Evolutionary conservation across 306 rosid species (phyloP).

Genomic region (Boehmeria nivea): DNA sequence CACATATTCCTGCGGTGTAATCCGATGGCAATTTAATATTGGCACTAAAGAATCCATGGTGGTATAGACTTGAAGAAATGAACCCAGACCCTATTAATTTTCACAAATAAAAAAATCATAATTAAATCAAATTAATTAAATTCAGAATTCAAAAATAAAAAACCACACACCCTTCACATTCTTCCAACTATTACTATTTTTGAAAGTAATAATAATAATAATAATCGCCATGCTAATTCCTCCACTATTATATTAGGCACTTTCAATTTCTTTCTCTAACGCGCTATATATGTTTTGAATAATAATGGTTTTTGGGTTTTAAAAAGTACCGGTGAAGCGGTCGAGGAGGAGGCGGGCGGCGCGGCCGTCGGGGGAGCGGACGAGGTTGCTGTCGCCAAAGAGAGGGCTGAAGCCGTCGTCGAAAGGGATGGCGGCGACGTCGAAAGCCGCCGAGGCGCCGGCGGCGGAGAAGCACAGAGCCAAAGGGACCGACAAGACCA

Average conservation of each 20-base stretch:
- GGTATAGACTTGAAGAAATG: constrained; percentile 70
- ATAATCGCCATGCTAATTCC: too few relatives aligned
- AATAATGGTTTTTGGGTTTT: not conserved
- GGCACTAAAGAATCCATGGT: constrained; percentile 91
- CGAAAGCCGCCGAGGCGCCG: constrained; percentile 40
- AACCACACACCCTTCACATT: too few relatives aligned
- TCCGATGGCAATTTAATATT: constrained; percentile 81
- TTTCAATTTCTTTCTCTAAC: too few relatives aligned
- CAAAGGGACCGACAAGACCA: constrained; percentile 12
- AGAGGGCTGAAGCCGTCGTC: constrained; percentile 56
- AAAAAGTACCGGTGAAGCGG: constrained; percentile 60
- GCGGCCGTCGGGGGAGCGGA: constrained; percentile 69
- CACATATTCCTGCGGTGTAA: constrained; percentile 80
- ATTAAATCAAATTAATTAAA: not conserved
- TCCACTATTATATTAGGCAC: too few relatives aligned
- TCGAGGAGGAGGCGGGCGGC: constrained; percentile 84
- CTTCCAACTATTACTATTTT: too few relatives aligned
- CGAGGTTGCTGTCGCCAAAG: constrained; percentile 74
- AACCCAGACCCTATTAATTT: constrained; percentile 67
- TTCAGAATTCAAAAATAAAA: too few relatives aligned
- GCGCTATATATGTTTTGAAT: not conserved
- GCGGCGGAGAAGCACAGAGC: constrained; percentile 14
- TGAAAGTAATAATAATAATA: not conserved
- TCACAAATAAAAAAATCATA: not conserved
- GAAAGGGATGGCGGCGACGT: constrained; percentile 65